Conservation (phyloP, 495 filamentous ascomycete species). For the Cryomyces minteri region DNA sequence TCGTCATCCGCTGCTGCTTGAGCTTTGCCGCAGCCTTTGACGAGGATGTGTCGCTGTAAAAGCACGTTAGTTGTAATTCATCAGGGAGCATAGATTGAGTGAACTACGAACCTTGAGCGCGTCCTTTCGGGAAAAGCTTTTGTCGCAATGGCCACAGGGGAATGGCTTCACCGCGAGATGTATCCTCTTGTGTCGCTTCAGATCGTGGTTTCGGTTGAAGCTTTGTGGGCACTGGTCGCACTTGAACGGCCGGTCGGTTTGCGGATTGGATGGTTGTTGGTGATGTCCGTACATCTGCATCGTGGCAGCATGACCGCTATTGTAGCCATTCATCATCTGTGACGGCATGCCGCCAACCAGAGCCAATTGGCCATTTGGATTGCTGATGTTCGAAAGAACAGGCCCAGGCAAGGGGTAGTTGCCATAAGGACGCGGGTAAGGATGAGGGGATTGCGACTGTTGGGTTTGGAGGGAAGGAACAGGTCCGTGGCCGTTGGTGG, state of each 20-base stretch:
- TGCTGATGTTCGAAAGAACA: conserved; percentile 62
- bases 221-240: conserved; percentile 83
- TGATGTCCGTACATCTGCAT: conserved; percentile 33
- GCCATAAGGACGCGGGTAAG: conserved; percentile 26
- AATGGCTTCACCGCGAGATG: conserved; percentile 93
- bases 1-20: conserved; percentile 11
- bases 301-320: conserved; percentile 36
- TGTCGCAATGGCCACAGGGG: conserved; percentile 80
- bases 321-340: conserved; percentile 28
- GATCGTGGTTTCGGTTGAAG: conserved; percentile 93
- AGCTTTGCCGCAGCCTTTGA: conserved; percentile 69
- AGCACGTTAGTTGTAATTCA: conserved; percentile 13
- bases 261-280: conserved; percentile 26
- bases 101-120: conserved; percentile 64
- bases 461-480: conserved; percentile 27
- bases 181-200: conserved; percentile 91
- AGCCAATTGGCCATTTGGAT: conserved; percentile 48
- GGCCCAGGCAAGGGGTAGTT: conserved; percentile 45
- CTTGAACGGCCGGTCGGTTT: conserved; percentile 79
- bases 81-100: conserved; percentile 3
- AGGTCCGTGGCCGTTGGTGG: conserved; percentile 28
- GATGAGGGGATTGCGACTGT: conserved; percentile 27
- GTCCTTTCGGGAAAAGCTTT: conserved; percentile 94
- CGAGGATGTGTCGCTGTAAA: conserved; percentile 69
- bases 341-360: conserved; percentile 44